Evolutionary conservation across 331 rosid genomes (phyloP).

Genomic region (Malus hybrid): DNA sequence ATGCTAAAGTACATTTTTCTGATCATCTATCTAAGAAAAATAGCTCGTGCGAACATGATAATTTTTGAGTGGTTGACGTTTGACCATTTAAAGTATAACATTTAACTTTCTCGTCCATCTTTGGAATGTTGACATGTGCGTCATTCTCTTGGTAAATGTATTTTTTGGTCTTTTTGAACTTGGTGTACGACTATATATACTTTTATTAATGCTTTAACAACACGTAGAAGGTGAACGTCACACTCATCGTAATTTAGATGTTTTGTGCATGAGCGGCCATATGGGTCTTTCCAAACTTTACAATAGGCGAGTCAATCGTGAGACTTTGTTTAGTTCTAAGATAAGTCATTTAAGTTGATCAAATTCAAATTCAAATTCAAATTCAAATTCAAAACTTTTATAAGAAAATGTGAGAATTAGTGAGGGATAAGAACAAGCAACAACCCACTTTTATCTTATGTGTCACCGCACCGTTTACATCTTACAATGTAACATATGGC

Average conservation of each 20-base stretch:
- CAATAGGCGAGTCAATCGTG: not conserved
- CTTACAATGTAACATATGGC: not conserved
- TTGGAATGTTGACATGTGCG: no score
- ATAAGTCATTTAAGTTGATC: no score
- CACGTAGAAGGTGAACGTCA: not conserved
- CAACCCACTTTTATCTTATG: not conserved
- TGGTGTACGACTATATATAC: no score
- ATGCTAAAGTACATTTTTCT: not conserved
- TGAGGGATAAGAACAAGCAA: not conserved
- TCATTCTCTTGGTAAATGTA: not conserved
- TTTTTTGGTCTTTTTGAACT: not conserved
- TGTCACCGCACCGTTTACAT: not conserved
- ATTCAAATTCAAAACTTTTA: no score
- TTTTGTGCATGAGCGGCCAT: not conserved
- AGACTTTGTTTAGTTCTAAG: not conserved
- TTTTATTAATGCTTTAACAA: no score
- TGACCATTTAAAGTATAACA: no score
- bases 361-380: no score
- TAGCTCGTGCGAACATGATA: fast-evolving
- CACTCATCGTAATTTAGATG: not conserved
- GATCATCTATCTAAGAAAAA: no score
- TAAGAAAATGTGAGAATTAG: not conserved
- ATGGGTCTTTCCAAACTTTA: not conserved
- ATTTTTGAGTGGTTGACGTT: no score
- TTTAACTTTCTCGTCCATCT: no score